Conservation (phyloP, 495 filamentous ascomycete species). For the Trichoderma virens region DNA sequence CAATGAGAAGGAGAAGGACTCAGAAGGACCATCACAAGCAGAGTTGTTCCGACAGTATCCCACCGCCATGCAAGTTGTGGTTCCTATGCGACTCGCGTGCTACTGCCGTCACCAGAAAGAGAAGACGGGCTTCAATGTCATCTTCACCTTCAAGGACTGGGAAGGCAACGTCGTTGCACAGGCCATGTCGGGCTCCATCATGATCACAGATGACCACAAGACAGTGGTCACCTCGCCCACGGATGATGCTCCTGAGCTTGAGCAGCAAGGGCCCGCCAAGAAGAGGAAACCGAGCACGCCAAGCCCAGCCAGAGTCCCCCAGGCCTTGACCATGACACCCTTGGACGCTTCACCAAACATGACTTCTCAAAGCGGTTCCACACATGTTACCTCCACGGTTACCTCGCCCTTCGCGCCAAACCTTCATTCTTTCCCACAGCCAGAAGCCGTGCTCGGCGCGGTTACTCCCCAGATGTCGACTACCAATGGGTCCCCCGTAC, state of each 20-base stretch:
- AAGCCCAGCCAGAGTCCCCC: constrained; percentile 51
- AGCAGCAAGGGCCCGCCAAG: constrained; percentile 52
- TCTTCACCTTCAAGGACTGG: constrained; percentile 85
- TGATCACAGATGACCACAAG: constrained; percentile 98
- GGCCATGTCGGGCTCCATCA: constrained; percentile 74
- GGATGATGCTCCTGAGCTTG: constrained; percentile 48
- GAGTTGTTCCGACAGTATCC: constrained; percentile 27
- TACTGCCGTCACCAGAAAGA: constrained; percentile 93
- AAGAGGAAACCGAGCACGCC: constrained; percentile 67
- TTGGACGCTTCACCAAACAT: constrained; percentile 40
- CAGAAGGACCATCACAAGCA: constrained; percentile 9
- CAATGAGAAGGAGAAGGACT: constrained; percentile 25
- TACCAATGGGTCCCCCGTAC: constrained; percentile 54
- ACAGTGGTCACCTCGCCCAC: constrained; percentile 38
- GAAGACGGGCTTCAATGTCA: constrained; percentile 86
- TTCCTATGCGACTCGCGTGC: constrained; percentile 93
- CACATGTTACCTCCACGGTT: constrained; percentile 20
- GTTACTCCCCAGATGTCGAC: constrained; percentile 32
- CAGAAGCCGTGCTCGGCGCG: constrained; percentile 17
- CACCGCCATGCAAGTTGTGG: constrained; percentile 63
- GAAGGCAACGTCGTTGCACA: constrained; percentile 68
- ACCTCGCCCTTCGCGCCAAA: constrained; percentile 36
- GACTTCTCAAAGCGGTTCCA: constrained; percentile 23
- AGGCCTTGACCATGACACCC: constrained; percentile 70
- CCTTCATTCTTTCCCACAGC: constrained; percentile 27